Evolutionary conservation across 2,329 filamentous ascomycete species (phyloP).

Genomic region (Pestalotiopsis sp.): DNA sequence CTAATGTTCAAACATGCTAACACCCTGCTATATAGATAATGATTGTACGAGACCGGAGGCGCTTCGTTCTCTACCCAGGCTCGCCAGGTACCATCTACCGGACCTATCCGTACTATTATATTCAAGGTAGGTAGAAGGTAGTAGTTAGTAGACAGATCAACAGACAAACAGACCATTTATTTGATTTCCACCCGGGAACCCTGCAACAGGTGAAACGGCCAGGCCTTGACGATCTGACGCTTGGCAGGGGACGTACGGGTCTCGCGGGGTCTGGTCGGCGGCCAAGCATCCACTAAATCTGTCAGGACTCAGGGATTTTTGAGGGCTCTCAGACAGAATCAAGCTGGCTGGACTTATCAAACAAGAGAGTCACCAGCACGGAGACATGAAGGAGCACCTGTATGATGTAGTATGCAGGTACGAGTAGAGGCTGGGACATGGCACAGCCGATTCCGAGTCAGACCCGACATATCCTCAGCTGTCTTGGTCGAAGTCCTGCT

Average conservation of each 20-base stretch:
- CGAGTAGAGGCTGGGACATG: no score
- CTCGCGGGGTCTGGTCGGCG: background rate
- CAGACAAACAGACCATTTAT: background rate
- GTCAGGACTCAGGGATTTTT: background rate
- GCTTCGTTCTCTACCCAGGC: no score
- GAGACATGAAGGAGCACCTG: background rate
- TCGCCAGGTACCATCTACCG: background rate
- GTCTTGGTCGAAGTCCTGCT: no score
- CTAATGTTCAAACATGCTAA: no score
- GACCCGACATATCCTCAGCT: no score
- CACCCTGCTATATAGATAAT: no score
- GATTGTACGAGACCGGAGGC: no score
- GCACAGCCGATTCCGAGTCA: no score
- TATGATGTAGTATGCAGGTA: background rate
- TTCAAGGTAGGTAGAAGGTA: no score
- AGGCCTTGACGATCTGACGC: background rate
- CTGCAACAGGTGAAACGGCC: conserved; percentile 4
- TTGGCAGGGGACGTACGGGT: background rate
- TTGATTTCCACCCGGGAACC: background rate
- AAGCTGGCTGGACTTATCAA: background rate
- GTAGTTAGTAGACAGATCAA: background rate
- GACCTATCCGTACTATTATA: no score
- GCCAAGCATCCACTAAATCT: conserved; percentile 7
- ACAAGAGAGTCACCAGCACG: background rate
- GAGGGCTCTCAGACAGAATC: background rate